Conservation (phyloP, 257 asterid genomes). For the Striga asiatica region DNA sequence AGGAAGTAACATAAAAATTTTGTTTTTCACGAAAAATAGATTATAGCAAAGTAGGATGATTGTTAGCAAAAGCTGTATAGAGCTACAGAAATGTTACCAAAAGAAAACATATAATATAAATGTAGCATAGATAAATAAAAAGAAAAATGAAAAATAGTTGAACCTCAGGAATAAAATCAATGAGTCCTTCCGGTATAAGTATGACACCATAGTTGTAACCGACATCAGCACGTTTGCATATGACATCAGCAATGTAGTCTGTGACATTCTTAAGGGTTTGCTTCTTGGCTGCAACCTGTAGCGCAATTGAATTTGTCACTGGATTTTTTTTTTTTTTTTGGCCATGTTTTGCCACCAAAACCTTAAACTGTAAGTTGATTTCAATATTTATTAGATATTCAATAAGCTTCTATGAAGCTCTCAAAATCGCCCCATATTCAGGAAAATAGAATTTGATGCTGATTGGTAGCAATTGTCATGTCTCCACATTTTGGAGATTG, state of each 20-base stretch:
- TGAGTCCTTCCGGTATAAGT: slow-evolving; percentile 95
- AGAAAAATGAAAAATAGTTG: background rate
- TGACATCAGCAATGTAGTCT: slow-evolving; percentile 71
- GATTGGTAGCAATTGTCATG: background rate
- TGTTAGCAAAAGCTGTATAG: no score
- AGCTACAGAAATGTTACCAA: no score
- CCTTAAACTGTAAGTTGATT: background rate
- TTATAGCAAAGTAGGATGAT: no score
- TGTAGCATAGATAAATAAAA: background rate
- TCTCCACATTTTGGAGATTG: background rate
- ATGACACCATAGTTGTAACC: slow-evolving; percentile 96
- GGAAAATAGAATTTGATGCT: background rate
- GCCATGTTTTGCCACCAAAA: no score
- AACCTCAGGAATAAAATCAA: slow-evolving; percentile 99
- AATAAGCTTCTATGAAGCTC: background rate
- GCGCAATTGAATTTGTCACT: slow-evolving; percentile 5
- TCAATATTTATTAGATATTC: slow-evolving; percentile 1
- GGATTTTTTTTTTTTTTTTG: no score
- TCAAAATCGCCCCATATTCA: background rate
- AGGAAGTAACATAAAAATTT: no score
- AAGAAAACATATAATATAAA: background rate
- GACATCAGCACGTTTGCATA: slow-evolving; percentile 77
- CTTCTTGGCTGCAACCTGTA: slow-evolving; percentile 87
- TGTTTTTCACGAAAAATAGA: no score
- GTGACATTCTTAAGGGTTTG: slow-evolving; percentile 79